These are phyloP conservation scores for Ogataea nonfermentans DNA, from an alignment of 805 yeast species.

Conservation along the genomic window DNA sequence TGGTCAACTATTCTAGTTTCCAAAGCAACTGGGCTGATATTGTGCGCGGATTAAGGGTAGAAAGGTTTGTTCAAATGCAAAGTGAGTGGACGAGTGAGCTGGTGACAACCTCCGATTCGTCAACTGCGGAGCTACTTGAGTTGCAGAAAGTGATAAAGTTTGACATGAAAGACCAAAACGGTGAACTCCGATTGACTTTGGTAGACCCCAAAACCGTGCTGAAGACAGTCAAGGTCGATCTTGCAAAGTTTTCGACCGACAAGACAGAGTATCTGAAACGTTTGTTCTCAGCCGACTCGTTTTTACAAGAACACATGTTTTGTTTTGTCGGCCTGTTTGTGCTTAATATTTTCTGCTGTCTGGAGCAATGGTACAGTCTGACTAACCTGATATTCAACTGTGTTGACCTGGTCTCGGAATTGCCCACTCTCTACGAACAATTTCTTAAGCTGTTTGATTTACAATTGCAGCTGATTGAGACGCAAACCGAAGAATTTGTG, in stretches of 20 bases:
- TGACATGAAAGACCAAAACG: slow-evolving; percentile 14
- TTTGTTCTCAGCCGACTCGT: slow-evolving; percentile 30
- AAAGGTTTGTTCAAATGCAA: slow-evolving; percentile 13
- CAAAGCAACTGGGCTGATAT: slow-evolving; percentile 30
- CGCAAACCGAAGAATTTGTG: slow-evolving; percentile 15
- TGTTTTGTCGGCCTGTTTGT: slow-evolving; percentile 47
- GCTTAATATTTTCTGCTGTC: slow-evolving; percentile 62
- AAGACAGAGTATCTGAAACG: slow-evolving; percentile 55
- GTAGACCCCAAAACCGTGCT: slow-evolving; percentile 39
- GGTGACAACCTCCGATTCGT: slow-evolving; percentile 47
- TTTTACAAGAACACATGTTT: slow-evolving; percentile 56
- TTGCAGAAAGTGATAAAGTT: slow-evolving; percentile 37
- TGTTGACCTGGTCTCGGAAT: slow-evolving; percentile 26
- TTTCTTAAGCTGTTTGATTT: slow-evolving; percentile 33
- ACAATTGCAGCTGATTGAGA: slow-evolving; percentile 43
- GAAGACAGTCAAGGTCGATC: slow-evolving; percentile 36
- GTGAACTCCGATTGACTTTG: slow-evolving; percentile 43
- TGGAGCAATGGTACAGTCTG: slow-evolving; percentile 61
- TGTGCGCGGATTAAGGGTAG: slow-evolving; percentile 10
- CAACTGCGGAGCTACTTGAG: slow-evolving; percentile 47
- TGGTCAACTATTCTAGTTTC: slow-evolving; percentile 27
- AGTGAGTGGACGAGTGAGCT: slow-evolving; percentile 18
- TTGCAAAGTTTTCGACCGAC: slow-evolving; percentile 55
- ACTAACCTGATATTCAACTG: slow-evolving; percentile 43
- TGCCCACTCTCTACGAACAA: slow-evolving; percentile 28